Evolutionary conservation across 2,329 filamentous ascomycete species (phyloP), one percentile per base, ranked within the genome.

Genomic region (Ophiostoma quercus): DNA sequence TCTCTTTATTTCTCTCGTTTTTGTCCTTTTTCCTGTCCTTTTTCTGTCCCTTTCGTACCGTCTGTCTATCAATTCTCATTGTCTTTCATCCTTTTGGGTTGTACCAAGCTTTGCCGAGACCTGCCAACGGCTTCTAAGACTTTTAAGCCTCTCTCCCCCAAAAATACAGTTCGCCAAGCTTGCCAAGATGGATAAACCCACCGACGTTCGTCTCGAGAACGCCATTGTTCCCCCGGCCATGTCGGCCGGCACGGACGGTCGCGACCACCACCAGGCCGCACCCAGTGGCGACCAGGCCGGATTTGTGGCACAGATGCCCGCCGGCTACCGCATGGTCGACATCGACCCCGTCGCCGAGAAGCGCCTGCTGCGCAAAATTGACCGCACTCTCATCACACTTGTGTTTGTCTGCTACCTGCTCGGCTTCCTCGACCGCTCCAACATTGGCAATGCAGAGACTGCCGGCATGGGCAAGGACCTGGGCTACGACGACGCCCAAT

Each of bases 401-500:
- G 74, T 78, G 2, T 77, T 78, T 71, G 71, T 74, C 14, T 73
- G 75, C 43, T 79, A 75, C 41, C 71, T 75, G 19, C 66, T 75
- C 14, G 73, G 69, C 25, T 74, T 75, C 66, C 68, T 75, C 34
- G 74, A 75, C 71, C 73, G 74, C 57, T 75, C 74, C 67, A 75
- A 75, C 67, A 75, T 75, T 63, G 74, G 74, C 60, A 75, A 75
- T 47, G 73, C 74, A 47, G 63, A 75, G 63, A 72, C 74, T 1
- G 74, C 74, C 34, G 74, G 74, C 68, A 73, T 75, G 71, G 74
- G 76, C 67, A 72, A 76, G 60, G 78, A 79, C 62, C 74, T 81
- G 8, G 77, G 76, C 14, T 78, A 80, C 39, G 76, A 76, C 66
- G 79, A 80, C 71, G 72, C 69, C 3, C 77, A 80, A 11, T 82